These are phyloP conservation scores for Alnus rubra DNA, from an alignment of 306 rosid species.

Conservation along the genomic window DNA sequence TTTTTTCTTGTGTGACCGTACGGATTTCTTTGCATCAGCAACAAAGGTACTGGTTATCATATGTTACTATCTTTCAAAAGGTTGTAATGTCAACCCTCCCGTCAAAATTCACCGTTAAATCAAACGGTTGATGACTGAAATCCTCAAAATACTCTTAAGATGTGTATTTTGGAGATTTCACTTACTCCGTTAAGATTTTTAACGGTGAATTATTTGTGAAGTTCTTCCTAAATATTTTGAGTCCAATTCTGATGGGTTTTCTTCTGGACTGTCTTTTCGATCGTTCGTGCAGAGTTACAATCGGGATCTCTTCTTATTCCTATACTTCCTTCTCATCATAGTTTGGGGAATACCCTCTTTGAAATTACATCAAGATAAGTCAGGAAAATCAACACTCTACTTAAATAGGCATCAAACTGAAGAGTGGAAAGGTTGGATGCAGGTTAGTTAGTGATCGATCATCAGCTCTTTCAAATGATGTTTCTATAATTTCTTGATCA, in stretches of 20 bases:
- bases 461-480: conserved; percentile 25
- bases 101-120: too few relatives aligned
- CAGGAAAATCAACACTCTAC: conserved; percentile 1
- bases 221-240: too few relatives aligned
- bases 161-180: too few relatives aligned
- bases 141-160: too few relatives aligned
- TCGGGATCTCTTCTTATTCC: not conserved
- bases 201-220: too few relatives aligned
- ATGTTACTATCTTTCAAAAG: too few relatives aligned
- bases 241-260: too few relatives aligned
- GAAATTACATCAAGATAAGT: not conserved
- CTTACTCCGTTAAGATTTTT: too few relatives aligned
- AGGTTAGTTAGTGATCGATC: conserved; percentile 50
- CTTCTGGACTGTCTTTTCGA: not conserved
- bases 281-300: not conserved
- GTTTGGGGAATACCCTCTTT: not conserved
- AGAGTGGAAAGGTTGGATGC: conserved; percentile 99
- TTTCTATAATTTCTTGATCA: not conserved
- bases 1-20: conserved; percentile 83
- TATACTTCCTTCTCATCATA: not conserved
- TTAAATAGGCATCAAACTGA: conserved; percentile 31
- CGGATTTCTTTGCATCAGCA: conserved; percentile 71
- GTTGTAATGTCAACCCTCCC: too few relatives aligned
- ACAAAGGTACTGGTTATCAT: conserved; percentile 49
- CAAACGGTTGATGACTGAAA: too few relatives aligned